Evolutionary conservation across 2,329 filamentous ascomycete genomes (phyloP).

Genomic region (Sarocladium strictum): DNA sequence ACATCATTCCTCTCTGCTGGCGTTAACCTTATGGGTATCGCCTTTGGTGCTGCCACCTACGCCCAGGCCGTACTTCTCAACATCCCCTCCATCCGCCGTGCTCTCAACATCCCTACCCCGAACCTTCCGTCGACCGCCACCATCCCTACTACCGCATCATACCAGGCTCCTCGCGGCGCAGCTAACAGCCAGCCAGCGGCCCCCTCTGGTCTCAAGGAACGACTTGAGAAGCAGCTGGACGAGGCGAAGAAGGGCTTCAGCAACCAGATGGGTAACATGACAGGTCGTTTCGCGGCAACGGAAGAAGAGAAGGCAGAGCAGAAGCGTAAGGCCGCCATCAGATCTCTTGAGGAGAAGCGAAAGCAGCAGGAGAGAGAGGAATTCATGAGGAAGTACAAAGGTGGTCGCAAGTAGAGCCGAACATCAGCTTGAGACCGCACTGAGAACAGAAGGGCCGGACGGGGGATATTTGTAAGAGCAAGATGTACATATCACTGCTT

Average conservation of each 20-base stretch:
- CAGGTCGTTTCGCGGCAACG: slow-evolving; percentile 25
- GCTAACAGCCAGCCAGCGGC: slow-evolving; percentile 15
- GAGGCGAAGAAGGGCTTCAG: slow-evolving; percentile 33
- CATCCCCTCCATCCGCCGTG: slow-evolving; percentile 30
- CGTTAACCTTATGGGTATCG: slow-evolving; percentile 42
- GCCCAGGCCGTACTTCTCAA: slow-evolving; percentile 32
- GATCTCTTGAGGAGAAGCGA: slow-evolving; percentile 29
- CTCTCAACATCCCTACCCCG: slow-evolving; percentile 31
- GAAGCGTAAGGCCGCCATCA: slow-evolving; percentile 27
- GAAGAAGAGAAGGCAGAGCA: slow-evolving; percentile 28
- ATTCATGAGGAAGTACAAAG: slow-evolving; percentile 36
- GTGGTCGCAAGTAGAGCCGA: not conserved
- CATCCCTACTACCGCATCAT: slow-evolving; percentile 17
- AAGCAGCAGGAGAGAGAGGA: slow-evolving; percentile 29
- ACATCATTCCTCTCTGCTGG: slow-evolving; percentile 42
- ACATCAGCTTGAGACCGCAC: not conserved
- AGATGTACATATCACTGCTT: slow-evolving; percentile 5
- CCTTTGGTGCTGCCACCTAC: slow-evolving; percentile 31
- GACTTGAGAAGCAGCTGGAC: slow-evolving; percentile 25
- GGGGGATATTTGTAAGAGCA: not conserved
- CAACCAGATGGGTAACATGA: slow-evolving; percentile 27
- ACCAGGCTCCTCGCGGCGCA: slow-evolving; percentile 28
- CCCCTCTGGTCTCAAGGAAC: slow-evolving; percentile 22
- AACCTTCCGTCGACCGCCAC: slow-evolving; percentile 14
- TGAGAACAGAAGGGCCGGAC: not conserved